Evolutionary conservation across 2,329 filamentous ascomycete genomes (phyloP), one percentile per base, ranked within the genome.

Genomic region (Ophiostoma triangulosporum): DNA sequence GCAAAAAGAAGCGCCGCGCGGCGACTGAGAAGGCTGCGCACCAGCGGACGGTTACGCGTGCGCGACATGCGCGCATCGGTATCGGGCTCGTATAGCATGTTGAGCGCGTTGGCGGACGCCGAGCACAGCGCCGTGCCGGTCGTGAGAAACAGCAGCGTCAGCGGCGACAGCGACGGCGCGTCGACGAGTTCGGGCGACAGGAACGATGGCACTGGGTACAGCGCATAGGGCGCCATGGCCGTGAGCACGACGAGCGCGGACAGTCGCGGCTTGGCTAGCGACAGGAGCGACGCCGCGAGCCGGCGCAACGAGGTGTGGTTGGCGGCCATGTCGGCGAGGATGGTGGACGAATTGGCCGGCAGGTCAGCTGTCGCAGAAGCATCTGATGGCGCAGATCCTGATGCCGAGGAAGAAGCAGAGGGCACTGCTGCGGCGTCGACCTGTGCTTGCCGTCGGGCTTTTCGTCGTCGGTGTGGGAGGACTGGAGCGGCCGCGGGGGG

Each of bases 61-160:
- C 93, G 81, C 33, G 79, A 83, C 93, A 98, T 98, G 62, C 86
- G 81, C 46, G 89, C 88, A 67, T 98, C 93, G 64, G 90, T 90
- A 56, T 83, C 76, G 9, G 83, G 86, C 69, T 98, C 93, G 69
- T 96, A 89, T 55, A 96, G 81, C 93, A 98, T 98, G 69, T 98
- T 98, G 60, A 97, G 75, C 1, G 93, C 81, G 66, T 98, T 98
- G 43, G 93, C 93, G 56, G 86, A 88, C 43, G 90, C 88, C n/a
- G 81, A 86, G 66, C 88, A 93, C 20, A 96, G 76, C 4, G 90
- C 82, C 0, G 93, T 97, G 56, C 93, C 91, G 4, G 81, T 81
- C 0, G 91, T 95, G 51, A 98, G 81, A 72, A 95, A 97, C 51
- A 94, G 75, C 17, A 97, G 83, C 8, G 93, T 98, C 52, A 97